Evolutionary conservation across 352 stramenopile genomes (phyloP).

Genomic region (Globisporangium abappressorium): DNA sequence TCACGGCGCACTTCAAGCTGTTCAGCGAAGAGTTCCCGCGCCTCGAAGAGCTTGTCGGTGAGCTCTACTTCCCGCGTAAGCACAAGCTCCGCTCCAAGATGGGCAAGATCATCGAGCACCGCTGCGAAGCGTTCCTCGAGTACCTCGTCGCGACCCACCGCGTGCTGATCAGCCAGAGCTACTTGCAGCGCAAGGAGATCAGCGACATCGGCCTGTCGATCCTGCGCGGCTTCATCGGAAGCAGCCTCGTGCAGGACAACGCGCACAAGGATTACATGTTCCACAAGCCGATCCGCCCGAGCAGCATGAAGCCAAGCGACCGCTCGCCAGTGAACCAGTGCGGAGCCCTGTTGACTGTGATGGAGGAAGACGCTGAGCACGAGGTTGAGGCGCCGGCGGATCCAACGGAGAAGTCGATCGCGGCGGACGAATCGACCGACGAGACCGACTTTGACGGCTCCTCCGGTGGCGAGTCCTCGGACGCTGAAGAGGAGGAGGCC

Average conservation of each 20-base stretch:
- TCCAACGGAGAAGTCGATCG: slow-evolving; percentile 9
- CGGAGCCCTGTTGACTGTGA: slow-evolving; percentile 51
- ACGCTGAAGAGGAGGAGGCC: slow-evolving; percentile 33
- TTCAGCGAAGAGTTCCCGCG: slow-evolving; percentile 53
- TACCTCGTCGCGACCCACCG: slow-evolving; percentile 61
- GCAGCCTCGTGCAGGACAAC: slow-evolving; percentile 47
- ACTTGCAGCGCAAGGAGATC: slow-evolving; percentile 52
- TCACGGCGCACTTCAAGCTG: slow-evolving; percentile 51
- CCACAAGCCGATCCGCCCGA: slow-evolving; percentile 49
- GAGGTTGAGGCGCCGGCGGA: slow-evolving; percentile 23
- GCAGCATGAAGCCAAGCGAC: slow-evolving; percentile 38
- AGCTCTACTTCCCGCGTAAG: slow-evolving; percentile 73
- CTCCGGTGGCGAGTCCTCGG: slow-evolving; percentile 34
- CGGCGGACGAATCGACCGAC: slow-evolving; percentile 31
- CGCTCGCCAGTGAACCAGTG: slow-evolving; percentile 60
- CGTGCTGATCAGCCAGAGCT: slow-evolving; percentile 61
- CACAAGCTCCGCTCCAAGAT: slow-evolving; percentile 56
- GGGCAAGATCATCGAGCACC: slow-evolving; percentile 55
- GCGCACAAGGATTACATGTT: slow-evolving; percentile 57
- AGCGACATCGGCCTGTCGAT: slow-evolving; percentile 62
- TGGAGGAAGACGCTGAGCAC: slow-evolving; percentile 50
- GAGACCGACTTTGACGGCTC: slow-evolving; percentile 27
- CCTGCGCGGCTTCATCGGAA: slow-evolving; percentile 65
- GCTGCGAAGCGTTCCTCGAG: slow-evolving; percentile 60
- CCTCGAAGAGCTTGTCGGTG: slow-evolving; percentile 34